Conservation (phyloP, 345 rosid genomes). For the Passiflora organensis region DNA sequence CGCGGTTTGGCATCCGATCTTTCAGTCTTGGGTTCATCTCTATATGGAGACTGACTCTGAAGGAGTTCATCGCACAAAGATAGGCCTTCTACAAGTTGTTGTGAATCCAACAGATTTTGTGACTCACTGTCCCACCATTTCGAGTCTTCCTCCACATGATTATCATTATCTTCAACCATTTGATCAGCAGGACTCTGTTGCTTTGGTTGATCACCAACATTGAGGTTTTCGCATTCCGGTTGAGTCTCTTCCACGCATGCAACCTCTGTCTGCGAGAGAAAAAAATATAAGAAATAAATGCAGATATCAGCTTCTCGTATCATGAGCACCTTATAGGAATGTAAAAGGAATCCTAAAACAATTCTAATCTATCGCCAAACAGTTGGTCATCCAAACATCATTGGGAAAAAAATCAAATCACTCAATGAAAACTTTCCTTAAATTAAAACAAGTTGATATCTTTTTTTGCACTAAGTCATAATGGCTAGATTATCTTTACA, state of each 20-base stretch:
- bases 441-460: no score
- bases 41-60: conserved; percentile 65
- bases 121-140: conserved; percentile 87
- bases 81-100: conserved; percentile 88
- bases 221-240: conserved; percentile 28
- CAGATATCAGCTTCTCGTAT: conserved; percentile 15
- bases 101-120: conserved; percentile 66
- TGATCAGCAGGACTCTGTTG: conserved; percentile 22
- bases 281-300: conserved; percentile 1
- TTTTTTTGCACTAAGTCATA: no score
- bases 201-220: conserved; percentile 17
- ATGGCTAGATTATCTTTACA: no score
- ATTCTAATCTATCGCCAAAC: no score
- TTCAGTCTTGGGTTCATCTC: conserved; percentile 41
- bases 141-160: conserved; percentile 44
- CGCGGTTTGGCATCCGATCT: conserved; percentile 37
- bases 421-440: no score
- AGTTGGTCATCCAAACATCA: no score
- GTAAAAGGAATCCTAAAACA: neutral
- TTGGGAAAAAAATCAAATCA: no score
- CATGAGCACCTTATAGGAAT: neutral
- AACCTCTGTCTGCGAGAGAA: conserved; percentile 31
- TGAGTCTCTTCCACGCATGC: conserved; percentile 38
- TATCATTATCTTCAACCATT: conserved; percentile 31
- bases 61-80: conserved; percentile 80